Evolutionary conservation across 1,284 basidiomycete species (phyloP), one percentile per base, ranked within the genome.

Genomic region (Phellopilus nigrolimitatus): DNA sequence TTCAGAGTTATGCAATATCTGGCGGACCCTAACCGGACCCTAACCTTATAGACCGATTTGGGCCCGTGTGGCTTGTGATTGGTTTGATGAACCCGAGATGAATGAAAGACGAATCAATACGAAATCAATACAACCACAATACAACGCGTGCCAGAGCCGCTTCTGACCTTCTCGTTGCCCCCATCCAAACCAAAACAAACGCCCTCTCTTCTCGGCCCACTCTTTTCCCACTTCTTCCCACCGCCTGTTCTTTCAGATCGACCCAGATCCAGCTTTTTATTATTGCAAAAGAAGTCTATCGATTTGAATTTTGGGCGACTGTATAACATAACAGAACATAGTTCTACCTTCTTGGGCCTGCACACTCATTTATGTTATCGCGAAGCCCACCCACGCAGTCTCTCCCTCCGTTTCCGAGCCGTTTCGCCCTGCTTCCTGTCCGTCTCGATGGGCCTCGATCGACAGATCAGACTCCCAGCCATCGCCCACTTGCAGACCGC

Each of bases 401-500:
- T 37, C n/a, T 24, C 21, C 21, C 45, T 3, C 45, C 33, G 45
- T 33, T 15, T 12, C 33, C 45, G 13, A 13, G 13, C 22, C 12
- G 13, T 25, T 25, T 28, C 24, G 25, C 31, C 25, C 17, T 19
- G 25, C 17, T 8, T 30, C 12, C 12, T n/a, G 12, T 28, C 36
- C 36, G 25, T 30, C 46, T 48, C 46, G 25, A 38, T 48, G 15
- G 46, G 46, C 8, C 46, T 39, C 36, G 36, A 48, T 48, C 34
- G 27, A 37, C 46, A 48, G 25, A 48, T 48, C 46, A 30, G 46
- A 48, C 17, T 24, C 19, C 41, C 15, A 12, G 9, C 22, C 36
- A 48, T 38, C 46, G 24, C 46, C 33, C 7, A 36, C 33, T 24
- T 24, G 30, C 44, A 47, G 3, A 13, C 44, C 25, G 21, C 31